Conservation (phyloP, 1,284 basidiomycete species). For the Irpex lacteus region DNA sequence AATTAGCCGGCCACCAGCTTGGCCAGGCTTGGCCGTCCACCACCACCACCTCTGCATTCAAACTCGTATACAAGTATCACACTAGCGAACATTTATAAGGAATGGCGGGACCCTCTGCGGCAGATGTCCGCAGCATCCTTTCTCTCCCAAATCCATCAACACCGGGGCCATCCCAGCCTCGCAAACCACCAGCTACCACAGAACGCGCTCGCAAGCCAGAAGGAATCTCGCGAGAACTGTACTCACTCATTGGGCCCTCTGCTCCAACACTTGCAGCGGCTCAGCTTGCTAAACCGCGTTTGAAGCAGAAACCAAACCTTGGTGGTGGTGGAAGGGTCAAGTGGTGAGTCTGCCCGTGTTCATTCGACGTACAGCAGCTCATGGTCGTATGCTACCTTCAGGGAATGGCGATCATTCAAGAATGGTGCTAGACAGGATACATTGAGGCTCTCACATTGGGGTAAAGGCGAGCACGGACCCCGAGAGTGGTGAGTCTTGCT, state of each 20-base stretch:
- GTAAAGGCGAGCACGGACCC: conserved; percentile 56
- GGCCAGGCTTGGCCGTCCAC: too few species aligned
- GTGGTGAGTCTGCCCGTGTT: conserved; percentile 43
- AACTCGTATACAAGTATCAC: too few species aligned
- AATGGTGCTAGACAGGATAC: conserved; percentile 62
- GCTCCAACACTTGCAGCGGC: conserved; percentile 74
- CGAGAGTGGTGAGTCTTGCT: conserved; percentile 44
- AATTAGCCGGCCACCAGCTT: too few species aligned
- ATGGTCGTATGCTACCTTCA: conserved; percentile 29
- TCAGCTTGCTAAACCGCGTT: conserved; percentile 74
- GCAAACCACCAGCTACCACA: conserved; percentile 33
- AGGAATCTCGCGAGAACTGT: conserved; percentile 92
- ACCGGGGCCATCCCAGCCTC: conserved; percentile 40
- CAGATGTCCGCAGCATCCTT: conserved; percentile 82
- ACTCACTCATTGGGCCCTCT: conserved; percentile 90
- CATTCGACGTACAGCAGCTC: background rate
- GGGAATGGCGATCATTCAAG: conserved; percentile 75
- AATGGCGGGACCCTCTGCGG: conserved; percentile 51
- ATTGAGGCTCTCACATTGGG: conserved; percentile 71
- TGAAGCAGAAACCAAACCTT: conserved; percentile 83
- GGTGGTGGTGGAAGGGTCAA: conserved; percentile 58
- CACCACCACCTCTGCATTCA: too few species aligned
- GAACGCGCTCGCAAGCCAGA: conserved; percentile 64
- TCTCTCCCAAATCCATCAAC: conserved; percentile 45
- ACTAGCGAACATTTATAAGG: background rate